These are phyloP conservation scores for Xanthoconium stramineum DNA, from an alignment of 768 basidiomycete genomes.

Conservation along the genomic window DNA sequence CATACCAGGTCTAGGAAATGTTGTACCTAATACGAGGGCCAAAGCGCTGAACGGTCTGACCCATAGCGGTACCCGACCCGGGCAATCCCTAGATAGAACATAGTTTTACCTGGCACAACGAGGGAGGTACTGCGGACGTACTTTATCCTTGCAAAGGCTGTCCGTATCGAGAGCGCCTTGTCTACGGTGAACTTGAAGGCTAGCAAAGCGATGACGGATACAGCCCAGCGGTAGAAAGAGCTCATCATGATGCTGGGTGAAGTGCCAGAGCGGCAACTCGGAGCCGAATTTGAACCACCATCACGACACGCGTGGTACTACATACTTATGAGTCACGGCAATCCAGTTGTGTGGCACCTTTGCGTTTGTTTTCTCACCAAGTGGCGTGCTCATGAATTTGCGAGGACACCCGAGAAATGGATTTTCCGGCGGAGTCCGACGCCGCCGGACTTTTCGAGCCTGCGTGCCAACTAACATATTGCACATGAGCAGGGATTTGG, in stretches of 20 bases:
- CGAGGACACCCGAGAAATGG: too few species aligned
- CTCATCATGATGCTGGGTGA: constrained; percentile 6
- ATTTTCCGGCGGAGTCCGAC: too few species aligned
- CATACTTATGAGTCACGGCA: too few species aligned
- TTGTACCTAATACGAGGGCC: constrained; percentile 25
- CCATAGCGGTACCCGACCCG: constrained; percentile 24
- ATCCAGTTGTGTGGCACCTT: too few species aligned
- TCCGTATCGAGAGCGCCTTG: constrained; percentile 3
- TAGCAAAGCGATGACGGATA: constrained; percentile 1
- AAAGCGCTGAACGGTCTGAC: constrained; percentile 32
- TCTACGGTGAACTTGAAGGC: constrained; percentile 6
- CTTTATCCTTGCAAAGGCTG: constrained; percentile 20
- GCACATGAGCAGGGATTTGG: too few species aligned
- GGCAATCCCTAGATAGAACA: constrained; percentile 12
- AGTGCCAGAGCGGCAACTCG: too few species aligned
- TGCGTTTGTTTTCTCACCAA: too few species aligned
- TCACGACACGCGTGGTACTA: too few species aligned
- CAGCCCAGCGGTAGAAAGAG: constrained; percentile 8
- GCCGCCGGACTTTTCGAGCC: too few species aligned
- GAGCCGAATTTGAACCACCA: too few species aligned
- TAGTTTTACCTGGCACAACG: not conserved
- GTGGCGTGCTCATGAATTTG: too few species aligned
- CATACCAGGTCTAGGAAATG: constrained; percentile 35
- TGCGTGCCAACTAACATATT: too few species aligned
- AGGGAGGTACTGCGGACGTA: not conserved